Base-by-base conservation (phyloP, 164 flowering plant species). In the Annona cherimola region DNA sequence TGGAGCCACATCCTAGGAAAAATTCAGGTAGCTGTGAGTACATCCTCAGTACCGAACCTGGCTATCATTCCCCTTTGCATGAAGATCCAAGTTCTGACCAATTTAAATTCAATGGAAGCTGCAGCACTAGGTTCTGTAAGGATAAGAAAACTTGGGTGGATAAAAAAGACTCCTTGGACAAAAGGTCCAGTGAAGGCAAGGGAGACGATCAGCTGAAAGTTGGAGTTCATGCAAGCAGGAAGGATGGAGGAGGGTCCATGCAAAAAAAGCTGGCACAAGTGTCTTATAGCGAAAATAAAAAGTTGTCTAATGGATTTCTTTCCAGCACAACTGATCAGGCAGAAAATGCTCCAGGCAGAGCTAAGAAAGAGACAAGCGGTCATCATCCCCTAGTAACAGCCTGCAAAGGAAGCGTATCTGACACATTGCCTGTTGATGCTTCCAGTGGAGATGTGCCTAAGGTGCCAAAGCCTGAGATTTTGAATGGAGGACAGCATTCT, bases 401-500 rank as follows among this genome's bases (percentile, higher is more conserved):
- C 18, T 81, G 78, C n/a, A 86, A 79, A 73, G 86, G 74, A 60
- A 81, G 76, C 82, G 84, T 76, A 66, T 59, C 73, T 45, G 84
- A 76, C 69, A 64, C 42, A 43, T 63, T 71, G 73, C 76, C 76
- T 50, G 78, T 43, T 60, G 81, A 81, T 82, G 80, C 79, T 40
- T 59, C 76, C 72, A 71, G 46, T 64, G 72, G 79, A 75, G 84
- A 82, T 75, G 81, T 68, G 42, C 68, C 50, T 68, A 88, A 83
- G 75, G 80, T 72, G 35, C 69, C 77, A 40, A 86, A 79, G 72
- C 66, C 76, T n/a, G 92, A 86, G 64, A 77, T 73, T 68, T 84
- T 76, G 69, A 83, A 74, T 79, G 87, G 83, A 66, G 62, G 61
- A 45, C 85, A 85, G 76, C 83, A 86, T 54, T 78, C 83, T 20